Evolutionary conservation across 106 monocot genomes (phyloP), one percentile per base, ranked within the genome.

Genomic region (Cymbidium sinense): DNA sequence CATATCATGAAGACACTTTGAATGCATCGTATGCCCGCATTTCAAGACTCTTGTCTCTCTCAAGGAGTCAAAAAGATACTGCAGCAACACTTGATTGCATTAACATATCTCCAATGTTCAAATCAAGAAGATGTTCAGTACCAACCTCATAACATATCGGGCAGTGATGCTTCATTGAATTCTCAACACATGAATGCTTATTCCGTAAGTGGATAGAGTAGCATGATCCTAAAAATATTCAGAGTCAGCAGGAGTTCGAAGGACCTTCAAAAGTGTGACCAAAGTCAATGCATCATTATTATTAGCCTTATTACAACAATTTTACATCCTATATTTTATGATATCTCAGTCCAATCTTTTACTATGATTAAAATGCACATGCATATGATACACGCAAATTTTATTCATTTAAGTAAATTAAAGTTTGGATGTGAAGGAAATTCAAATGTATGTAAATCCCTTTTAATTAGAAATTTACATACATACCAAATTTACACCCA

Each of bases 1-100:
- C 95, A 95, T 91, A 34, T 89, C 91, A 35, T 9, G 5, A 50
- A 85, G 62, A 73, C 95, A 95, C 19, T 88, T 89, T 10, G 5
- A 7, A 75, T 95, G 95, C 50, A 92, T 87, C 4, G 95, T 92
- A 71, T 95, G 95, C 15, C 91, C 91, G 76, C 95, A 95, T 28
- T 79, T 77, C 36, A 95, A 77, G 79, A 95, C 88, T 28, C 82
- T 84, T 33, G 89, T 88, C 34, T 85, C 88, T 83, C 81, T 84
- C 79, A 88, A 75, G n/a, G 95, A 91, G 47, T 95, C 95, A 86
- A 95, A 95, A 64, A 95, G 88, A 85, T 86, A 95, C 89, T 91
- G 89, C 81, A 89, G 44, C 0, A 77, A 72, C 34, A 67, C 19
- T 43, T 36, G n/a, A 29, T 44, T 41, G n/a, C 15, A 72, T 79